These are phyloP conservation scores for Fragaria vesca DNA, from an alignment of 306 rosid species.

Conservation along the genomic window DNA sequence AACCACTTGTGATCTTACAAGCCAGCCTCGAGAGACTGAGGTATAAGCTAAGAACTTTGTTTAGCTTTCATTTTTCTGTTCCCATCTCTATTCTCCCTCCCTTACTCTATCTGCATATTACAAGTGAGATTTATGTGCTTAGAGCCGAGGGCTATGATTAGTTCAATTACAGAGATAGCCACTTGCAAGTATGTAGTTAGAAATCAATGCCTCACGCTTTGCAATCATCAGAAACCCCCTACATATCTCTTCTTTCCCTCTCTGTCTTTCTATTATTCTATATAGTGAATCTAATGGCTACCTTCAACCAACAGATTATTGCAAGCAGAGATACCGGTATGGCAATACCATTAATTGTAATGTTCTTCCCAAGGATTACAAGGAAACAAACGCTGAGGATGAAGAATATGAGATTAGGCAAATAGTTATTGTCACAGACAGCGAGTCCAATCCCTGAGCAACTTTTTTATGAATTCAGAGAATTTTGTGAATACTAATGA, in stretches of 20 bases:
- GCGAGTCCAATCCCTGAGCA: conserved; percentile 32
- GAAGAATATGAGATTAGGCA: conserved; percentile 33
- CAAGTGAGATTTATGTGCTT: conserved; percentile 96
- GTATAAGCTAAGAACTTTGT: conserved; percentile 24
- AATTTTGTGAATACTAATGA: conserved; percentile 17
- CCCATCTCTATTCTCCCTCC: conserved; percentile 20
- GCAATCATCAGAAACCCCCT: conserved; percentile 84
- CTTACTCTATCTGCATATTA: conserved; percentile 7
- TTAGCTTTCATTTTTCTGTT: conserved; percentile 1
- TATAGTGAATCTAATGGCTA: neutral
- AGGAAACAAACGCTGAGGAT: conserved; percentile 35
- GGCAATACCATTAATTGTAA: conserved; percentile 81
- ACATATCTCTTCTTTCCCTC: conserved; percentile 12
- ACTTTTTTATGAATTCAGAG: conserved; percentile 12
- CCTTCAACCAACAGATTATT: conserved; percentile 57
- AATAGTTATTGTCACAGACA: conserved; percentile 18
- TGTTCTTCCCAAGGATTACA: conserved; percentile 58
- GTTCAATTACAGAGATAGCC: conserved; percentile 87
- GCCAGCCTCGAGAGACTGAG: conserved; percentile 88
- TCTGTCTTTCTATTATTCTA: neutral
- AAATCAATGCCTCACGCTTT: conserved; percentile 74
- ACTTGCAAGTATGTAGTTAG: too few species aligned
- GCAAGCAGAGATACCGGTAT: conserved; percentile 90
- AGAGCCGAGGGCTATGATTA: conserved; percentile 74
- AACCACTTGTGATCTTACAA: conserved; percentile 84